Evolutionary conservation across 768 basidiomycete genomes (phyloP).

Genomic region (Phaeotremella skinneri): DNA sequence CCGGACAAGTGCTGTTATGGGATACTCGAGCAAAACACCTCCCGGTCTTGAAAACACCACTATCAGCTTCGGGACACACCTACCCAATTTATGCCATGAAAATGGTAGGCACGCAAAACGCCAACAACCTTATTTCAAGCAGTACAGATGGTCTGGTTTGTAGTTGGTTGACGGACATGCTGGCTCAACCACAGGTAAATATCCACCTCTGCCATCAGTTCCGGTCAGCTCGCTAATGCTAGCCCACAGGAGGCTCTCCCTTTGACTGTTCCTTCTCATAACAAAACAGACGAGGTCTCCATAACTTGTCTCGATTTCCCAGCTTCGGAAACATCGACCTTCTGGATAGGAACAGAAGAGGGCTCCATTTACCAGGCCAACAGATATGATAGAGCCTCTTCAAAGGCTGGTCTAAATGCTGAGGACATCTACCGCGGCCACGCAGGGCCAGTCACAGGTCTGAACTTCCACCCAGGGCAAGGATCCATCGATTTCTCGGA

Average conservation of each 20-base stretch:
- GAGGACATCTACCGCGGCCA: slow-evolving; percentile 91
- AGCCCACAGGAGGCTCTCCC: slow-evolving; percentile 80
- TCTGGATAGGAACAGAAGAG: slow-evolving; percentile 98
- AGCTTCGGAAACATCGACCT: slow-evolving; percentile 91
- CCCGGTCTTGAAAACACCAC: slow-evolving; percentile 91
- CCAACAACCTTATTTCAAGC: slow-evolving; percentile 92
- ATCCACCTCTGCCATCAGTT: too few species aligned
- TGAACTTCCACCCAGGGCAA: slow-evolving; percentile 88
- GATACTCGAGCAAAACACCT: slow-evolving; percentile 95
- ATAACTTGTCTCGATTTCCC: slow-evolving; percentile 93
- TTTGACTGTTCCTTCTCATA: slow-evolving; percentile 81
- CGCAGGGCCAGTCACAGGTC: slow-evolving; percentile 85
- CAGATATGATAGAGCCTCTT: slow-evolving; percentile 91
- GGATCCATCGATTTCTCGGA: slow-evolving; percentile 95
- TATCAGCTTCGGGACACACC: slow-evolving; percentile 94
- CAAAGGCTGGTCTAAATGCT: slow-evolving; percentile 92
- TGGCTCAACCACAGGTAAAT: slow-evolving; percentile 88
- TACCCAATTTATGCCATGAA: slow-evolving; percentile 98
- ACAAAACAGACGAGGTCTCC: slow-evolving; percentile 94
- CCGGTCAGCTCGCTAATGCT: slow-evolving; percentile 3
- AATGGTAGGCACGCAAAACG: slow-evolving; percentile 98
- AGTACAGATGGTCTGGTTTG: slow-evolving; percentile 97
- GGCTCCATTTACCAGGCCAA: slow-evolving; percentile 96
- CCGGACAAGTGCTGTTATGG: slow-evolving; percentile 96
- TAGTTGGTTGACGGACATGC: slow-evolving; percentile 98